These are phyloP conservation scores for Alternaria panax DNA, from an alignment of 2,329 filamentous ascomycete species.

Conservation along the genomic window DNA sequence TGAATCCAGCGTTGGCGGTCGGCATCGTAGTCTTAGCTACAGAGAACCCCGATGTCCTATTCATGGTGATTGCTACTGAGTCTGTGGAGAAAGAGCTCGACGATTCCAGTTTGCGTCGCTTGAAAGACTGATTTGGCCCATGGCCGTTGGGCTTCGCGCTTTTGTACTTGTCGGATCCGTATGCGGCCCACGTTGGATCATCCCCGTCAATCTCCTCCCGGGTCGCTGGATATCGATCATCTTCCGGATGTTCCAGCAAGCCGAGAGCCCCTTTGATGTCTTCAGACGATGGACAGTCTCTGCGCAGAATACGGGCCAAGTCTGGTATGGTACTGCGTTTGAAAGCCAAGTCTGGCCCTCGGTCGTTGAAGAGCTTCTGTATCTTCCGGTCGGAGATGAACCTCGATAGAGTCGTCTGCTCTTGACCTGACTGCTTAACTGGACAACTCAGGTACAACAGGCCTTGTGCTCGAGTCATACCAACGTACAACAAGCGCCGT, in stretches of 20 bases:
- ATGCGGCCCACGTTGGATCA: conserved; percentile 28
- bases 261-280: conserved; percentile 33
- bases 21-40: conserved; percentile 34
- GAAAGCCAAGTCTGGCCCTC: conserved; percentile 70
- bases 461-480: conserved; percentile 91
- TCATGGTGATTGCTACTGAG: conserved; percentile 40
- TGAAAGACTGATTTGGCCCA: conserved; percentile 22
- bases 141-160: conserved; percentile 8
- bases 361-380: conserved; percentile 62
- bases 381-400: conserved; percentile 70
- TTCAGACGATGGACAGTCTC: conserved; percentile 64
- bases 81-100: conserved; percentile 14
- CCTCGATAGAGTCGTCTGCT: conserved; percentile 71
- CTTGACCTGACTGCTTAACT: conserved; percentile 67
- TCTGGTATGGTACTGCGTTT: conserved; percentile 67
- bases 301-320: conserved; percentile 74
- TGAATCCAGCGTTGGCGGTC: conserved; percentile 41
- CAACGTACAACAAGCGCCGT: conserved; percentile 87
- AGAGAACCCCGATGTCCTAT: conserved; percentile 37
- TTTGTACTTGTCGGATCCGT: conserved; percentile 19
- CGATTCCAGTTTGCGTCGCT: conserved; percentile 38
- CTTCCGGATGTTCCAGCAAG: conserved; percentile 42
- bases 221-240: conserved; percentile 46
- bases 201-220: conserved; percentile 46
- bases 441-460: conserved; percentile 87